phyloP scores from a whole-genome alignment of 1,139 yeast species.

The Nematodospora anomalae region DNA sequence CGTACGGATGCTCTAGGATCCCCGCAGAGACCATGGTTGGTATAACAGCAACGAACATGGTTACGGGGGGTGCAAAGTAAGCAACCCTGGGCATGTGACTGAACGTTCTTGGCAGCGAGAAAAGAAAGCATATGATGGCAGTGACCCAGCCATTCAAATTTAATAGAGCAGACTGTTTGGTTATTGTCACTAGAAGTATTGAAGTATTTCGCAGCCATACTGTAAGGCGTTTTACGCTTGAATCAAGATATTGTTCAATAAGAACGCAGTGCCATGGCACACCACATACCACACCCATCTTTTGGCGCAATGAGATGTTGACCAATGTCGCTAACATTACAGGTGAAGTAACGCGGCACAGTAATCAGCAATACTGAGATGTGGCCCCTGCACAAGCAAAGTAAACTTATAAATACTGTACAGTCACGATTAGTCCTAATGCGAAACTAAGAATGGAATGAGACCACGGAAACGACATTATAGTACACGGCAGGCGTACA shows the following conservation, averaged over 20 bases:
- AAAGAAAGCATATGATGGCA: conserved; percentile 46
- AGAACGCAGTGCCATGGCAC: conserved; percentile 52
- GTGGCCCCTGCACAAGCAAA: conserved; percentile 56
- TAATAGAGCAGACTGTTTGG: conserved; percentile 53
- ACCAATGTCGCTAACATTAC: conserved; percentile 59
- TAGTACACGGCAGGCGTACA: conserved; percentile 62
- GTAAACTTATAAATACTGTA: conserved; percentile 49
- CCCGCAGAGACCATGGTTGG: conserved; percentile 56
- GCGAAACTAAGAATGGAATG: conserved; percentile 59
- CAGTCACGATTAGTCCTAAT: conserved; percentile 57
- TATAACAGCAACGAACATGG: conserved; percentile 58
- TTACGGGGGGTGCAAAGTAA: conserved; percentile 50
- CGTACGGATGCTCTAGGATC: conserved; percentile 49
- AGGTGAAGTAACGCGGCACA: conserved; percentile 55
- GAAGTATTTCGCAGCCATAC: conserved; percentile 59
- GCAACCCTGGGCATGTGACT: conserved; percentile 52
- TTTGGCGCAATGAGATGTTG: conserved; percentile 52
- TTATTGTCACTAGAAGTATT: conserved; percentile 52
- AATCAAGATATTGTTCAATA: conserved; percentile 55
- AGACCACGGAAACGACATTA: conserved; percentile 66
- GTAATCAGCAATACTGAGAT: conserved; percentile 51
- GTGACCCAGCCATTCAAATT: conserved; percentile 50
- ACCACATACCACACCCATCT: conserved; percentile 59
- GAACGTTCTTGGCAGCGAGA: conserved; percentile 58
- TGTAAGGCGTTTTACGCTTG: conserved; percentile 61